Conservation (phyloP, 805 yeast species). For the Pichia nakasei region DNA sequence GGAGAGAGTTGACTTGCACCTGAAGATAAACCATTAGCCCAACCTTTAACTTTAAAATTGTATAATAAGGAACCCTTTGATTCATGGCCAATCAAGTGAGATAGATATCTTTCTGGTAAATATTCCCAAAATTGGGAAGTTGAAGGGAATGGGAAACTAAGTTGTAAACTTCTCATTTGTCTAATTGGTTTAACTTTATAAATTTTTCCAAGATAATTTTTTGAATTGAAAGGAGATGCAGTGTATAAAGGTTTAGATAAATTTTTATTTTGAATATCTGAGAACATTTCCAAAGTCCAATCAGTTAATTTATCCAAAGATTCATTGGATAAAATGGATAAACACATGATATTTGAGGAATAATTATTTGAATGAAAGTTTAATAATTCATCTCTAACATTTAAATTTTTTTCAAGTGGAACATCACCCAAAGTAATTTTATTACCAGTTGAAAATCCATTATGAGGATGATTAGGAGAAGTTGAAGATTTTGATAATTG, state of each 20-base stretch:
- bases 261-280: conserved; percentile 47
- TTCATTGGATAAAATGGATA: conserved; percentile 80
- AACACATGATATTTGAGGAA: conserved; percentile 82
- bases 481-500: conserved; percentile 74
- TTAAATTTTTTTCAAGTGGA: conserved; percentile 52
- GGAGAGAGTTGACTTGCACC: conserved; percentile 61
- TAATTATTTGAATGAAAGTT: conserved; percentile 66
- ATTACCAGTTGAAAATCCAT: conserved; percentile 89
- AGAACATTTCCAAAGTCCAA: conserved; percentile 64
- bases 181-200: conserved; percentile 73
- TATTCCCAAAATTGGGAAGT: conserved; percentile 56
- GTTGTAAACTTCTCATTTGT: conserved; percentile 59
- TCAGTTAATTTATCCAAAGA: conserved; percentile 57
- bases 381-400: conserved; percentile 74
- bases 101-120: conserved; percentile 60
- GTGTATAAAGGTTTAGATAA: conserved; percentile 37
- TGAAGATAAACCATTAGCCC: conserved; percentile 73
- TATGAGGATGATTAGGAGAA: conserved; percentile 71
- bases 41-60: conserved; percentile 58
- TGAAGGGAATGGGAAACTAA: conserved; percentile 71
- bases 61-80: conserved; percentile 76
- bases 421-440: conserved; percentile 57
- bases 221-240: conserved; percentile 38
- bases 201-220: conserved; percentile 41
- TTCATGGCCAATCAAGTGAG: conserved; percentile 90